These are phyloP conservation scores for Colletotrichum sp. DNA, from an alignment of 2,329 filamentous ascomycete genomes.

Conservation along the genomic window DNA sequence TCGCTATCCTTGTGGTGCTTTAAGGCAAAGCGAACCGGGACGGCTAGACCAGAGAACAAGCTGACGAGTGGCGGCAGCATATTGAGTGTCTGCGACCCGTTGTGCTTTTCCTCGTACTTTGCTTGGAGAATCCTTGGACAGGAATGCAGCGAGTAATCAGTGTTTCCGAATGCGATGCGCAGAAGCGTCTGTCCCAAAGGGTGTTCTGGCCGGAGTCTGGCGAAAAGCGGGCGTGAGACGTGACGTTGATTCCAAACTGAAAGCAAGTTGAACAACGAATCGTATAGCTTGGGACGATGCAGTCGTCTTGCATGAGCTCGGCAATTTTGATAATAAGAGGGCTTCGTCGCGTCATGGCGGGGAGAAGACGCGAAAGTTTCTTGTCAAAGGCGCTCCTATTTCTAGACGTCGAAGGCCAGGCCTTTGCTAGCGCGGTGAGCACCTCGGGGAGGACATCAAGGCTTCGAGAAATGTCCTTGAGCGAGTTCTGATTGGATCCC, in stretches of 20 bases:
- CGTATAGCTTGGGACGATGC: constrained; percentile 8
- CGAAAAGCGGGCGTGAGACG: background rate
- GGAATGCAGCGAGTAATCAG: background rate
- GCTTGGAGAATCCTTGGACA: too few species aligned
- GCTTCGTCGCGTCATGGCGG: constrained; percentile 26
- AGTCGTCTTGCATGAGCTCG: constrained; percentile 28
- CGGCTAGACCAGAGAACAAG: background rate
- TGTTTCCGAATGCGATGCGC: background rate
- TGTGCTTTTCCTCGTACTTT: background rate
- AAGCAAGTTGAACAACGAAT: background rate
- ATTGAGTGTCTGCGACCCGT: background rate
- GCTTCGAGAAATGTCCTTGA: background rate
- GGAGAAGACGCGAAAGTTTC: background rate
- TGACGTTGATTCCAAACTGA: background rate
- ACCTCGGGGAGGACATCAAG: background rate
- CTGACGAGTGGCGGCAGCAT: background rate
- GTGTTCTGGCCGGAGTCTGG: background rate
- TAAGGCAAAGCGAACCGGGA: background rate
- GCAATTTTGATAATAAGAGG: constrained; percentile 27
- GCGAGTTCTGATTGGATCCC: background rate
- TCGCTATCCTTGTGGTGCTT: background rate
- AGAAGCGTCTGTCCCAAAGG: background rate
- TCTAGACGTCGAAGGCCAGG: background rate
- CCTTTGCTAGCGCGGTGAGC: background rate
- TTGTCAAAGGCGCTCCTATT: background rate